Base-by-base conservation (phyloP, 352 stramenopile species). In the Phytophthora tentaculata region DNA sequence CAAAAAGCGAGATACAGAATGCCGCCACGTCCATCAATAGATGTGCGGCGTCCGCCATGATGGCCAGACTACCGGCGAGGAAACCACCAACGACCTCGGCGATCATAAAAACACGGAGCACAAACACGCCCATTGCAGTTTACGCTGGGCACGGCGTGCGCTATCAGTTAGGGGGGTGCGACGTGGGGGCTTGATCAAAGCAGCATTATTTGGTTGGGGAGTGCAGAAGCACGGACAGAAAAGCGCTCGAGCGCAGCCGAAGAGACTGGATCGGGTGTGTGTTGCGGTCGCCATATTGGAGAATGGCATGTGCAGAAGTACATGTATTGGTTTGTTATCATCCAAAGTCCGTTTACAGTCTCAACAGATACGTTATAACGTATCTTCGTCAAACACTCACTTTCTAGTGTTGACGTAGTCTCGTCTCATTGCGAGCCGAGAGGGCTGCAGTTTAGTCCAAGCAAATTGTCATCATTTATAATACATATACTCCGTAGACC, bases 81-180 rank as follows among this genome's bases (percentile, higher is more conserved):
- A 95, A 87, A 13, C 96, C 97, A 23, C 95, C 95, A n/a, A 97
- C 67, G 8, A 98, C 76, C 79, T 99, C 96, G 2, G 97, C 81
- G 13, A 96, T 50, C 73, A 99, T 96, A 73, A 99, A 99, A 85
- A 58, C n/a, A 92, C 60, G 55, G 87, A 94, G 29, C 90, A 92
- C 1, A 73, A 7, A 55, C 79, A 88, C 23, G 79, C 77, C 23
- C 74, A 56, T 44, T 83, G 72, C 20, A 88, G 44, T 51, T 86
- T 86, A 39, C 71, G 72, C 64, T 85, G 79, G 32, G 81, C 80
- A 20, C 74, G 76, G 39, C 69, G 52, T 9, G 82, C 62, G 10
- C 61, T 70, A 0, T 72, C 59, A 20, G 83, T 71, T 45, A 45
- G 39, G 14, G 39, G 12, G 16, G 9, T 45, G 39, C 39, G 39